phyloP scores from a whole-genome alignment of 148 eudicot species.

The Cornus suecica region DNA sequence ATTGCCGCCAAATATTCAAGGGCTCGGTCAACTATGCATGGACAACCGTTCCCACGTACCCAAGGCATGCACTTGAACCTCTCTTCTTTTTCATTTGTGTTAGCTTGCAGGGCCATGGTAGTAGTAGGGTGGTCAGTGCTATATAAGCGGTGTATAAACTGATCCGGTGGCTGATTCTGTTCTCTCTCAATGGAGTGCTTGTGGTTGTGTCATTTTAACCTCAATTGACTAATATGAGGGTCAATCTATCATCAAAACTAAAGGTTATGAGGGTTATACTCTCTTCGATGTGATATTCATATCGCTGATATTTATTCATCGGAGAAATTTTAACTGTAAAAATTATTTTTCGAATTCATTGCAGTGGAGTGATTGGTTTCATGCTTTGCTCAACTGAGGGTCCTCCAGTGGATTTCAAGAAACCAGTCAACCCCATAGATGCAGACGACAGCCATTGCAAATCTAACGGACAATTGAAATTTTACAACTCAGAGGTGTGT shows the following conservation, averaged over 20 bases:
- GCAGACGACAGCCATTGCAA: slow-evolving; percentile 36
- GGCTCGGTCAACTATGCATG: slow-evolving; percentile 98
- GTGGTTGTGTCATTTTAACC: neutral
- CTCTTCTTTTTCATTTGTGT: neutral
- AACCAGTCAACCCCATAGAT: slow-evolving; percentile 79
- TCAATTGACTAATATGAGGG: neutral
- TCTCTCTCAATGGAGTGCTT: neutral
- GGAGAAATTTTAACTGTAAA: neutral
- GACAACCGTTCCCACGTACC: slow-evolving; percentile 98
- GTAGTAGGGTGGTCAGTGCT: neutral
- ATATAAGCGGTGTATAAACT: neutral
- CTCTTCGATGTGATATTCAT: neutral
- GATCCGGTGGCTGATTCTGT: neutral
- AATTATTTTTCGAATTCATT: slow-evolving; percentile 8
- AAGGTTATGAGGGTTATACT: neutral
- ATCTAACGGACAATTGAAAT: slow-evolving; percentile 54
- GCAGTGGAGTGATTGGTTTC: slow-evolving; percentile 86
- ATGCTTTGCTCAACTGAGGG: slow-evolving; percentile 93
- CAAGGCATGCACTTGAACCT: slow-evolving; percentile 46
- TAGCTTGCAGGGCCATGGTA: too few relatives aligned
- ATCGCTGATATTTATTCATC: neutral
- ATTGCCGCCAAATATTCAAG: slow-evolving; percentile 82
- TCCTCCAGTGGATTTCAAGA: slow-evolving; percentile 66
- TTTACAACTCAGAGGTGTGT: slow-evolving; percentile 79
- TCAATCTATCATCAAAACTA: neutral